Percentiles rank a stretch among this genome's conserved stretches.
Evolutionary conservation across 176 grass and related monocot species (phyloP).

Genomic region (Zoysia pacifica): DNA sequence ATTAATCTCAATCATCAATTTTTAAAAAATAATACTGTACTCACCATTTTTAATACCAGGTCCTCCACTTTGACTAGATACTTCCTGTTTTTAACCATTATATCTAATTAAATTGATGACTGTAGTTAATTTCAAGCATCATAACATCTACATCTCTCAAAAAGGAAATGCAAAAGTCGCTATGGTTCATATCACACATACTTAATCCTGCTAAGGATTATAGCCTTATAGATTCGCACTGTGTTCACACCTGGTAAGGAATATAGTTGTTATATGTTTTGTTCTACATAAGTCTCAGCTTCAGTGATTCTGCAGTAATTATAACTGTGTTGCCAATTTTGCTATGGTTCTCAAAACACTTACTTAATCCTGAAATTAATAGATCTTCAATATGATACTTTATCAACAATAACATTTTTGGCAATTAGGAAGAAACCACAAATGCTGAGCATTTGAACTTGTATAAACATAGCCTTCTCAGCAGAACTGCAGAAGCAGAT

Average conservation of each 20-base stretch:
- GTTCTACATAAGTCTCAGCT: not conserved
- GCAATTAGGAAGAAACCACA: not conserved
- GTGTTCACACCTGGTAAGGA: constrained; percentile 27
- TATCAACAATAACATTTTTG: not conserved
- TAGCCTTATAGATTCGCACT: not conserved
- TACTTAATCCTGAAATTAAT: not conserved
- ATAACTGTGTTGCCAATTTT: not conserved
- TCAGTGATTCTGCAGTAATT: not conserved
- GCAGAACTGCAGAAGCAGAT: not conserved
- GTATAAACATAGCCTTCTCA: not conserved
- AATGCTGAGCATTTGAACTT: not conserved
- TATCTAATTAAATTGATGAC: too few species aligned
- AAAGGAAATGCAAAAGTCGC: too few species aligned
- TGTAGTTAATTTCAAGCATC: too few species aligned
- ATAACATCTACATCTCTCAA: too few species aligned
- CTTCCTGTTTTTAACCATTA: too few species aligned
- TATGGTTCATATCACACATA: too few species aligned
- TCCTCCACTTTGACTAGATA: too few species aligned
- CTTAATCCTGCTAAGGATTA: too few species aligned
- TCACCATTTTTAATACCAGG: too few species aligned
- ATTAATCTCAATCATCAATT: too few species aligned
- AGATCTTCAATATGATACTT: not conserved
- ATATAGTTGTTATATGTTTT: constrained; percentile 40
- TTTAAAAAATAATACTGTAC: too few species aligned
- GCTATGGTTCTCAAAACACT: not conserved